Percentiles rank a stretch among this genome's conserved stretches.
Evolutionary conservation across 1,284 basidiomycete species (phyloP).

Genomic region (Athelia psychrophila): DNA sequence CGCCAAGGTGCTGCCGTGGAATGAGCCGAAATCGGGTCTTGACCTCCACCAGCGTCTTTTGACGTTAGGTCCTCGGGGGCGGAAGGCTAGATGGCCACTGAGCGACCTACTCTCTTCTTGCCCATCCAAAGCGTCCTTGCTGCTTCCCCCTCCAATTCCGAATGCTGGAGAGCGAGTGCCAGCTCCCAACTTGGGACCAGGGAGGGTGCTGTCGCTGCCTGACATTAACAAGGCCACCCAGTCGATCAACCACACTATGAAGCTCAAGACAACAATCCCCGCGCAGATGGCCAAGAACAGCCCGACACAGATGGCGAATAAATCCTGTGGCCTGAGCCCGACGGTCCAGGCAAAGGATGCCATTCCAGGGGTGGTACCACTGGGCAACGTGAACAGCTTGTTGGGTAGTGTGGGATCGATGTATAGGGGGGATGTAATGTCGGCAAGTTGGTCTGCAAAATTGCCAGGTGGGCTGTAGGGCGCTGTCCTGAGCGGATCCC

Average conservation of each 20-base stretch:
- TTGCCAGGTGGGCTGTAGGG: conserved; percentile 59
- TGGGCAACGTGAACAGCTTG: conserved; percentile 68
- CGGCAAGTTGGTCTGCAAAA: conserved; percentile 71
- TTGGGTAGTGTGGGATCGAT: conserved; percentile 71
- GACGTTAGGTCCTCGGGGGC: conserved; percentile 11
- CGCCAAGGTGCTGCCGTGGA: conserved; percentile 75
- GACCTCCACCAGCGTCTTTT: conserved; percentile 50
- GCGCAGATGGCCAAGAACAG: conserved; percentile 83
- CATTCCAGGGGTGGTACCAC: conserved; percentile 64
- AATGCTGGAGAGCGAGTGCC: conserved; percentile 52
- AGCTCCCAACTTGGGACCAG: conserved; percentile 10
- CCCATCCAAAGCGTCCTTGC: conserved; percentile 50
- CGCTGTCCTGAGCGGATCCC: conserved; percentile 63
- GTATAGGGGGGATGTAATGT: conserved; percentile 74
- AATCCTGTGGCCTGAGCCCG: conserved; percentile 78
- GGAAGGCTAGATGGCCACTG: conserved; percentile 41
- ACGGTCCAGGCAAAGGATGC: conserved; percentile 78
- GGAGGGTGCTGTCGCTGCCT: conserved; percentile 13
- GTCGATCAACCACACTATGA: conserved; percentile 74
- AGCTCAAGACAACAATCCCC: conserved; percentile 65
- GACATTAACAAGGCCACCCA: conserved; percentile 41
- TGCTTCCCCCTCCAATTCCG: conserved; percentile 38
- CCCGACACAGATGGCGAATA: conserved; percentile 82
- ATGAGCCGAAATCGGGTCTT: conserved; percentile 64
- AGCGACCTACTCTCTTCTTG: conserved; percentile 57